Percentiles rank a stretch among this genome's conserved stretches.
These are phyloP conservation scores for Sordariomycetes sp. DNA, from an alignment of 2,329 filamentous ascomycete genomes.

Conservation along the genomic window DNA sequence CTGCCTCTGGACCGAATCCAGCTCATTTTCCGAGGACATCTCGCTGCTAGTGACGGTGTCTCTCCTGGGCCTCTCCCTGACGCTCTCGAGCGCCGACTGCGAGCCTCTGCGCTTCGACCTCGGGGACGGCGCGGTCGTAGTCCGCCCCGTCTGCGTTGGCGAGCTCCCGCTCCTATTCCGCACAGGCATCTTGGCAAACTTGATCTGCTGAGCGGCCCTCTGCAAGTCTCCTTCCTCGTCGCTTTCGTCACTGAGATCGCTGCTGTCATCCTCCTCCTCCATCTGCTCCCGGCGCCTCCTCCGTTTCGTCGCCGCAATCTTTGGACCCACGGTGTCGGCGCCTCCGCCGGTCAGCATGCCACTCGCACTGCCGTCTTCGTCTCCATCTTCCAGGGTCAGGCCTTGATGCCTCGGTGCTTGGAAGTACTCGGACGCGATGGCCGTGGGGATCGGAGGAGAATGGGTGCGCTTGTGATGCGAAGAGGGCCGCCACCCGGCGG, in stretches of 20 bases:
- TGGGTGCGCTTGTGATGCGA: slow-evolving; percentile 74
- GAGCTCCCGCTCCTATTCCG: slow-evolving; percentile 81
- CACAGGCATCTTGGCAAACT: slow-evolving; percentile 92
- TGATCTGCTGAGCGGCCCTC: slow-evolving; percentile 80
- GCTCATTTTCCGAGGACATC: slow-evolving; percentile 74
- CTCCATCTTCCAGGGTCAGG: slow-evolving; percentile 59
- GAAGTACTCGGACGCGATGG: slow-evolving; percentile 76
- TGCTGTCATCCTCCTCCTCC: slow-evolving; percentile 81
- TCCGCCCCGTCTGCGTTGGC: slow-evolving; percentile 52
- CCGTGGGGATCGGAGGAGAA: slow-evolving; percentile 77
- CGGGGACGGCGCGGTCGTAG: slow-evolving; percentile 39
- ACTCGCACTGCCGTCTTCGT: slow-evolving; percentile 64
- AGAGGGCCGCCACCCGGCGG: slow-evolving; percentile 68
- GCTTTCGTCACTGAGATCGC: slow-evolving; percentile 75
- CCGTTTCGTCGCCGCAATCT: slow-evolving; percentile 57
- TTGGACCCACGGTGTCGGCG: slow-evolving; percentile 59
- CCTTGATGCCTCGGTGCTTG: slow-evolving; percentile 57
- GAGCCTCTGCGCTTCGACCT: slow-evolving; percentile 53
- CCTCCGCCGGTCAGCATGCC: slow-evolving; percentile 62
- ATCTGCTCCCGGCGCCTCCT: slow-evolving; percentile 62
- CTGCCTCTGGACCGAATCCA: slow-evolving; percentile 58
- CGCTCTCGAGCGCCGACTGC: slow-evolving; percentile 59
- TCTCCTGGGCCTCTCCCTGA: slow-evolving; percentile 59
- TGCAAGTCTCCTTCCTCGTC: slow-evolving; percentile 69
- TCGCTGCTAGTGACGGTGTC: slow-evolving; percentile 78